Evolutionary conservation across 441 rosid species (phyloP).

Genomic region (Eruca vesicaria): DNA sequence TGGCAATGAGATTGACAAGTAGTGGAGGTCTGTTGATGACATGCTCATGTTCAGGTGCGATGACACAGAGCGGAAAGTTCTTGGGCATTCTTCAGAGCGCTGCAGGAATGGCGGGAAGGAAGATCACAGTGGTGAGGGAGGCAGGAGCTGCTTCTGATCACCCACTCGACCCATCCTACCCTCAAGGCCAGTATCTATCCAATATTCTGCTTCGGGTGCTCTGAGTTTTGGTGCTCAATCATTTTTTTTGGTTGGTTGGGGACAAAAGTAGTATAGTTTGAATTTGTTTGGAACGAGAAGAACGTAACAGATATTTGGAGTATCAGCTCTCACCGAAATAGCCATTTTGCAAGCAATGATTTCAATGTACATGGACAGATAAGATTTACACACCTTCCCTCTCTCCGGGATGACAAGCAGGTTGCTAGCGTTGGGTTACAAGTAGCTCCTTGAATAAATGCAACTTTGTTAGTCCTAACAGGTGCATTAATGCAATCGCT

Average conservation of each 20-base stretch:
- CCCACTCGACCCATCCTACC: constrained; percentile 81
- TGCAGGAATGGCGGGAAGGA: constrained; percentile 64
- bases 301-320: constrained; percentile 1
- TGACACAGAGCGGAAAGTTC: constrained; percentile 86
- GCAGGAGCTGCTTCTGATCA: constrained; percentile 87
- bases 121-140: constrained; percentile 59
- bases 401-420: no score
- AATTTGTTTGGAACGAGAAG: constrained; percentile 12
- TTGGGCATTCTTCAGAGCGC: constrained; percentile 74
- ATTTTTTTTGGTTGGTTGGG: neutral
- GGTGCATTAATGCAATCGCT: no score
- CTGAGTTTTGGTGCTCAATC: neutral
- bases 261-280: neutral
- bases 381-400: no score
- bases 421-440: no score
- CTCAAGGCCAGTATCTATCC: constrained; percentile 81
- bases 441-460: no score
- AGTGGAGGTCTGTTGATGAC: constrained; percentile 90
- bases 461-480: no score
- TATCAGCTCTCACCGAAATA: neutral
- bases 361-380: neutral
- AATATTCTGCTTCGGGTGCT: constrained; percentile 59
- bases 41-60: constrained; percentile 95
- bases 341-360: neutral
- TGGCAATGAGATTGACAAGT: constrained; percentile 77